These are phyloP conservation scores for Bombardia bombarda DNA, from an alignment of 495 filamentous ascomycete species.

Conservation along the genomic window DNA sequence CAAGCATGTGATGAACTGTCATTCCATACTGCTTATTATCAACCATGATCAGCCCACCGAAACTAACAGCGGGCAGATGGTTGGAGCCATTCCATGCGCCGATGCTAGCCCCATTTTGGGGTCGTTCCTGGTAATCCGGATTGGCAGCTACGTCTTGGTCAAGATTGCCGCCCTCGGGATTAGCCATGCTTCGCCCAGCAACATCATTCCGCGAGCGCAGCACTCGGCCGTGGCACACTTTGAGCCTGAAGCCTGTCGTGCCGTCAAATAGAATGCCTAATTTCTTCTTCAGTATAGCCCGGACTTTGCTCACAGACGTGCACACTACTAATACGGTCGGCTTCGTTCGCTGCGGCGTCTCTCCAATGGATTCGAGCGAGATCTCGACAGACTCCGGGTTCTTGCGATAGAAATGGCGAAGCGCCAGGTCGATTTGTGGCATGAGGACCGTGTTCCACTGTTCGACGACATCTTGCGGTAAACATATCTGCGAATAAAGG, in stretches of 20 bases:
- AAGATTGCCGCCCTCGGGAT: conserved; percentile 12
- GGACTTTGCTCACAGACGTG: conserved; percentile 60
- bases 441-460: conserved; percentile 66
- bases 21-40: conserved; percentile 81
- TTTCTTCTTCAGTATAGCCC: conserved; percentile 62
- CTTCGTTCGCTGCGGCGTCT: conserved; percentile 52
- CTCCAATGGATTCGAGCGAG: conserved; percentile 66
- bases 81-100: conserved; percentile 78
- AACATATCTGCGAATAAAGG: conserved; percentile 40
- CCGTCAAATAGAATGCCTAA: conserved; percentile 51
- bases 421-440: conserved; percentile 56
- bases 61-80: conserved; percentile 81
- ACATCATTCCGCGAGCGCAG: conserved; percentile 52
- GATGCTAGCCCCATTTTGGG: conserved; percentile 82
- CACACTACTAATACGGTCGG: conserved; percentile 74
- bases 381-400: conserved; percentile 66
- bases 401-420: conserved; percentile 55
- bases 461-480: conserved; percentile 55
- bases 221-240: conserved; percentile 62
- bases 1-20: conserved; percentile 94
- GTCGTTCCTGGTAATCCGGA: conserved; percentile 61
- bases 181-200: conserved; percentile 28
- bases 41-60: conserved; percentile 78
- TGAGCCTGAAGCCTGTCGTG: conserved; percentile 44
- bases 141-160: conserved; percentile 43